Evolutionary conservation across 2,329 filamentous ascomycete genomes (phyloP).

Genomic region (Pseudogymnoascus sp.): DNA sequence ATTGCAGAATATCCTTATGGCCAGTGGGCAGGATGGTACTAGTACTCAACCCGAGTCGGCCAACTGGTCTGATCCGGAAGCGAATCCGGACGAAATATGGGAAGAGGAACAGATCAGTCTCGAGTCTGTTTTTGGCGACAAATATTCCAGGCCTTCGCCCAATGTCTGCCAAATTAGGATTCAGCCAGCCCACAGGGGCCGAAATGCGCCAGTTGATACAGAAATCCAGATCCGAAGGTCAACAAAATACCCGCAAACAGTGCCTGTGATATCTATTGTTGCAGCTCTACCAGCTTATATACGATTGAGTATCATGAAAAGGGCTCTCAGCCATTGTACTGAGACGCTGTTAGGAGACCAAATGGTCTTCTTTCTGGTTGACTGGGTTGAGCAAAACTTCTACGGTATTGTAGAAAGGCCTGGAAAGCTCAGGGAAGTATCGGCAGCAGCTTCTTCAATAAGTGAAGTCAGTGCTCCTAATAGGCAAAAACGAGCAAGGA

Average conservation of each 20-base stretch:
- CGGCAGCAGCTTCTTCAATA: slow-evolving; percentile 63
- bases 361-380: slow-evolving; percentile 83
- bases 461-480: slow-evolving; percentile 37
- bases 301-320: slow-evolving; percentile 76
- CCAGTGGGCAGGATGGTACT: slow-evolving; percentile 33
- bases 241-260: slow-evolving; percentile 61
- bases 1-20: slow-evolving; percentile 64
- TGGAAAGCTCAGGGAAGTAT: slow-evolving; percentile 75
- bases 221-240: slow-evolving; percentile 63
- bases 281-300: slow-evolving; percentile 82
- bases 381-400: slow-evolving; percentile 85
- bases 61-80: slow-evolving; percentile 35
- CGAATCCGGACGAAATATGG: slow-evolving; percentile 62
- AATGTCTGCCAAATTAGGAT: slow-evolving; percentile 65
- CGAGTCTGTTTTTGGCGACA: slow-evolving; percentile 76
- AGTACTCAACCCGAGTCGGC: slow-evolving; percentile 30
- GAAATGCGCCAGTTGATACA: slow-evolving; percentile 44
- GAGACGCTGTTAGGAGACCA: slow-evolving; percentile 71
- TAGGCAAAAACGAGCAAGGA: slow-evolving; percentile 24
- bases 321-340: slow-evolving; percentile 55
- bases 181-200: slow-evolving; percentile 45
- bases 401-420: slow-evolving; percentile 77
- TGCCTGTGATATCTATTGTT: slow-evolving; percentile 62
- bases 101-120: slow-evolving; percentile 77
- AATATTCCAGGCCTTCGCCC: slow-evolving; percentile 53